Evolutionary conservation across 176 grass and related monocot species (phyloP).

Genomic region (Bolboschoenus planiculmis): DNA sequence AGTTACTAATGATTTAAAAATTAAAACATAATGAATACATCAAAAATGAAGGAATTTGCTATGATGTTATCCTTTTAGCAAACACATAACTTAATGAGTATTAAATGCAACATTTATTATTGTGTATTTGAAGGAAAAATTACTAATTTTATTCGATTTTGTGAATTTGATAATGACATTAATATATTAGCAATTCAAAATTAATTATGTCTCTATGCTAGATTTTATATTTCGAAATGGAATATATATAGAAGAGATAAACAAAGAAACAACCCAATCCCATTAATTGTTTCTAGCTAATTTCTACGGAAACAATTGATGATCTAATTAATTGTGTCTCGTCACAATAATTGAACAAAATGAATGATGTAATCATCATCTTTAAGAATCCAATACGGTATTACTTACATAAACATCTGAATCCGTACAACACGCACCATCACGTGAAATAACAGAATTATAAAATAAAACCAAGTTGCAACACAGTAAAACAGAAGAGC

Average conservation of each 20-base stretch:
- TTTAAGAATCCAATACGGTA: constrained; percentile 17
- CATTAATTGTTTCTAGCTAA: background rate
- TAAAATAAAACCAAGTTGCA: background rate
- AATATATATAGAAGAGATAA: background rate
- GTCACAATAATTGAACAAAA: background rate
- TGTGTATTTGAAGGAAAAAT: no score
- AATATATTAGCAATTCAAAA: no score
- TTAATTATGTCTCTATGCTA: no score
- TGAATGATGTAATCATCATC: constrained; percentile 20
- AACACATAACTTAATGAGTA: no score
- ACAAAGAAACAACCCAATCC: background rate
- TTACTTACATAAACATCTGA: background rate
- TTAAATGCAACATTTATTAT: no score
- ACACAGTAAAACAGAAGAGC: background rate
- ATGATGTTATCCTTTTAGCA: no score
- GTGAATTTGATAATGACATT: no score
- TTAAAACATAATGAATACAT: no score
- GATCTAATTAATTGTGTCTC: background rate
- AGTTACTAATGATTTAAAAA: no score
- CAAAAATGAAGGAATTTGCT: no score
- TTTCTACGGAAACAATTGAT: background rate
- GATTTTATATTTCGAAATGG: no score
- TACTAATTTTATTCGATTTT: no score
- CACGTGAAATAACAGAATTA: constrained; percentile 12
- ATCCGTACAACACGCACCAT: constrained; percentile 20